Percentiles rank a stretch among this genome's conserved stretches.
Conservation (phyloP, 305 asterid species). For the Solanum aculeatissimum region DNA sequence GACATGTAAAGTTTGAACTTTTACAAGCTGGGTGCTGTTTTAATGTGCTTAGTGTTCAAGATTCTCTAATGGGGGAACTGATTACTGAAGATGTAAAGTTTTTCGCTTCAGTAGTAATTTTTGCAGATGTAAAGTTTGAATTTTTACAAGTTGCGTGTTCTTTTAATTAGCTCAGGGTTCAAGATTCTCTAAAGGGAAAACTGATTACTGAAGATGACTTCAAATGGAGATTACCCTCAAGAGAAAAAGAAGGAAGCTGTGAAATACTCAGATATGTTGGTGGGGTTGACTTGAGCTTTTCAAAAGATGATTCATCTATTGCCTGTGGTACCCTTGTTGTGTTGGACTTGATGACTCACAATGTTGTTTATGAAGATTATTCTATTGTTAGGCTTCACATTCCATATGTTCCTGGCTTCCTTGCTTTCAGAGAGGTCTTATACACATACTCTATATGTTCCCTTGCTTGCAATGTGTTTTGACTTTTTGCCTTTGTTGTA, state of each 20-base stretch:
- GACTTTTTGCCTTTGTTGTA: neutral
- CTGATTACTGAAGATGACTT: conserved; percentile 47
- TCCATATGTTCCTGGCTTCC: conserved; percentile 78
- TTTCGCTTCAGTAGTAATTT: neutral
- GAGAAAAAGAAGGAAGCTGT: conserved; percentile 9
- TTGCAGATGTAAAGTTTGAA: neutral
- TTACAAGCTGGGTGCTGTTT: neutral
- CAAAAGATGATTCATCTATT: conserved; percentile 49
- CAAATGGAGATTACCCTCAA: conserved; percentile 45
- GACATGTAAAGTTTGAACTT: too few species aligned
- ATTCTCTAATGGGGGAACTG: conserved; percentile 41
- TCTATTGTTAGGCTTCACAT: conserved; percentile 40
- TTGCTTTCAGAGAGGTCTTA: conserved; percentile 86
- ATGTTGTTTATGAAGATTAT: conserved; percentile 56
- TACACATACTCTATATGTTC: neutral
- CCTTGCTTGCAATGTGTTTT: neutral
- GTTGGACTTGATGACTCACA: conserved; percentile 41
- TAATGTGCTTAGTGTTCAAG: conserved; percentile 37
- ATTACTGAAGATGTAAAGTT: conserved; percentile 24
- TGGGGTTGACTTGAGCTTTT: conserved; percentile 88
- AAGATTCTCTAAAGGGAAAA: conserved; percentile 50
- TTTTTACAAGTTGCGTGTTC: neutral
- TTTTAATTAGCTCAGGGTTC: conserved; percentile 28
- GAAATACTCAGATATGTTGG: conserved; percentile 47
- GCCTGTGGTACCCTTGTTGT: conserved; percentile 49